A percentile compares a stretch with the other conserved stretches of the same genome.
Evolutionary conservation across 2,329 filamentous ascomycete genomes (phyloP).

Genomic region (Bisporella sp.): DNA sequence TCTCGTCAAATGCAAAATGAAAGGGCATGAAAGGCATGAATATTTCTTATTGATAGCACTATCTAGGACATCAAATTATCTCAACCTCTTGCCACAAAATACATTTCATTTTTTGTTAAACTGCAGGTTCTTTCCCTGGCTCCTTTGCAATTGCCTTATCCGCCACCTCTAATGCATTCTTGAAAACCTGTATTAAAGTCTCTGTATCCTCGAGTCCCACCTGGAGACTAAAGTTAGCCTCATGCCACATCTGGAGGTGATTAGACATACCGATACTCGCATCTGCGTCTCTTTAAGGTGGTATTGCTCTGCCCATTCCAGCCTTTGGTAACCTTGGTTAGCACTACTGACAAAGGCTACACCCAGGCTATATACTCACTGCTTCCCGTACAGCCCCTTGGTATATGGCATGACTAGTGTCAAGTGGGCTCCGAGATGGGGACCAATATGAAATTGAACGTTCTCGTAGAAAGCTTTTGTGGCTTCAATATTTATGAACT

Average conservation of each 20-base stretch:
- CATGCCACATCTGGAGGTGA: background rate
- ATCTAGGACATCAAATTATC: too few relatives aligned
- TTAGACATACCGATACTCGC: slow-evolving; percentile 7
- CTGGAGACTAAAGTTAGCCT: background rate
- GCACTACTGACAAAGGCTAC: background rate
- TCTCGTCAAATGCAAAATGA: too few relatives aligned
- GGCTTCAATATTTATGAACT: slow-evolving; percentile 36
- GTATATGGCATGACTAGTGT: slow-evolving; percentile 37
- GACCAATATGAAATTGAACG: slow-evolving; percentile 41
- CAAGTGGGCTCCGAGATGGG: slow-evolving; percentile 46
- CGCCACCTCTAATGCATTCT: slow-evolving; percentile 12
- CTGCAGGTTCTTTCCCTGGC: background rate
- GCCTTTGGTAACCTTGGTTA: background rate
- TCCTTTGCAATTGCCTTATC: slow-evolving; percentile 5
- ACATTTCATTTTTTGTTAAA: too few relatives aligned
- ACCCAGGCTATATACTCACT: background rate
- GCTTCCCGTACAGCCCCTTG: slow-evolving; percentile 12
- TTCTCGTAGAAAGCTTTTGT: slow-evolving; percentile 43
- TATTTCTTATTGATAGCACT: too few relatives aligned
- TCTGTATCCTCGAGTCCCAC: slow-evolving; percentile 17
- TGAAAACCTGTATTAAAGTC: slow-evolving; percentile 14
- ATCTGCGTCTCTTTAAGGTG: slow-evolving; percentile 14
- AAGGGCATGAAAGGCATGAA: too few relatives aligned
- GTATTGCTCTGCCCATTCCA: slow-evolving; percentile 10
- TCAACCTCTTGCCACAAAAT: too few relatives aligned